Evolutionary conservation across 495 filamentous ascomycete species (phyloP), one percentile per base, ranked within the genome.

Genomic region (Podospora didyma): DNA sequence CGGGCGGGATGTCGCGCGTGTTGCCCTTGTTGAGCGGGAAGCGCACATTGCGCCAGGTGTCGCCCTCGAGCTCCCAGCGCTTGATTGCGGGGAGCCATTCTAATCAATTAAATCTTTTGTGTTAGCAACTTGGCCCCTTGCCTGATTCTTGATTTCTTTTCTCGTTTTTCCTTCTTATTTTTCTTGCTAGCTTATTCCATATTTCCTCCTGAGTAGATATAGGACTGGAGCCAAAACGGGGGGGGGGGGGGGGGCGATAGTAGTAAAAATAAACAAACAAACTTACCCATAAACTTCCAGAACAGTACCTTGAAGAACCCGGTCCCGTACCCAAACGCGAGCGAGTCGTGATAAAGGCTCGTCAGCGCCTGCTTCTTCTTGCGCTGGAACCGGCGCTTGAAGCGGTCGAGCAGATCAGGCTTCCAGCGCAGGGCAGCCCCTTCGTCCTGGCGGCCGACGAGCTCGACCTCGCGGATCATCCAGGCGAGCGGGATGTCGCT

Each of bases 401-500:
- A 59, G 9, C 21, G 10, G 3, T 53, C 34, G 7, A 59, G 21
- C 12, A 42, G 16, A 7, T 59, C 56, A 14, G 11, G 0, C 9
- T 45, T 28, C 56, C 56, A 59, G 9, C 49, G 31, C 1, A 59
- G 44, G n/a, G 56, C 56, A 0, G 56, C 44, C n/a, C 20, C n/a
- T 1, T 42, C 44, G 17, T 59, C 45, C 34, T 53, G 17, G 21
- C 54, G 11, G 4, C 56, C 56, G 11, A 59, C 56, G 2, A 51
- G 50, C 42, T 59, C 57, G 19, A 54, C 7, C 57, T 59, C 57
- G 12, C 46, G 44, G 22, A 54, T 59, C 57, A 59, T 59, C 57
- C 57, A 59, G 9, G 57, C 57, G 21, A 59, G 50, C 21, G 57
- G 57, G 28, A 59, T 54, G 19, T 59, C 57, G 57, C 57, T 59